Percentiles rank a stretch among this genome's conserved stretches.
phyloP scores from a whole-genome alignment of 495 filamentous ascomycete genomes.

The Talaromyces nanjingensis region DNA sequence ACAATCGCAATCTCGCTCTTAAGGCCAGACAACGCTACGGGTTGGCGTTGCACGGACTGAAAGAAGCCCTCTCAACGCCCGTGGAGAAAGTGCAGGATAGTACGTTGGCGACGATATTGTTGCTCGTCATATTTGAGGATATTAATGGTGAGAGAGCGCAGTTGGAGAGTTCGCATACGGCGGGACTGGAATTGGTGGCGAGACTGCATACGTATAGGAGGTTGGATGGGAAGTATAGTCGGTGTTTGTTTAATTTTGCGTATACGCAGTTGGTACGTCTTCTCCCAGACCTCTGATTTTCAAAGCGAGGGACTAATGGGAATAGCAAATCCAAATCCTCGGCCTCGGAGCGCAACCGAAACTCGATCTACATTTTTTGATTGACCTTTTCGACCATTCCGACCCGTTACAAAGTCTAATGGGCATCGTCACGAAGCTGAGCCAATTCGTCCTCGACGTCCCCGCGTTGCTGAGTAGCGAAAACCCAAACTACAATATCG shows the following conservation, averaged over 20 bases:
- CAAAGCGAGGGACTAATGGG: constrained; percentile 4
- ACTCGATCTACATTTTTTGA: constrained; percentile 25
- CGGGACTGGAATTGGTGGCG: constrained; percentile 34
- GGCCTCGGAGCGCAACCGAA: constrained; percentile 29
- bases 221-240: constrained; percentile 24
- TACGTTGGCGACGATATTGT: constrained; percentile 33
- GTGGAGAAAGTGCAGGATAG: constrained; percentile 31
- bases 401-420: constrained; percentile 35
- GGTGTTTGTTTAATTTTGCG: constrained; percentile 37
- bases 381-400: constrained; percentile 21
- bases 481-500: background rate
- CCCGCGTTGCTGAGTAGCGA: background rate
- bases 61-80: constrained; percentile 22
- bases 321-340: constrained; percentile 34
- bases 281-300: background rate
- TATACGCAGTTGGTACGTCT: constrained; percentile 33
- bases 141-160: constrained; percentile 34
- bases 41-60: constrained; percentile 25
- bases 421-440: constrained; percentile 25
- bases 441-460: constrained; percentile 21
- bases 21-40: constrained; percentile 31
- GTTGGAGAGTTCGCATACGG: constrained; percentile 33
- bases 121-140: constrained; percentile 37
- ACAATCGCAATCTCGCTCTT: constrained; percentile 22
- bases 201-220: constrained; percentile 29